phyloP scores from a whole-genome alignment of 2,329 filamentous ascomycete genomes.

The Epichloe sp. region DNA sequence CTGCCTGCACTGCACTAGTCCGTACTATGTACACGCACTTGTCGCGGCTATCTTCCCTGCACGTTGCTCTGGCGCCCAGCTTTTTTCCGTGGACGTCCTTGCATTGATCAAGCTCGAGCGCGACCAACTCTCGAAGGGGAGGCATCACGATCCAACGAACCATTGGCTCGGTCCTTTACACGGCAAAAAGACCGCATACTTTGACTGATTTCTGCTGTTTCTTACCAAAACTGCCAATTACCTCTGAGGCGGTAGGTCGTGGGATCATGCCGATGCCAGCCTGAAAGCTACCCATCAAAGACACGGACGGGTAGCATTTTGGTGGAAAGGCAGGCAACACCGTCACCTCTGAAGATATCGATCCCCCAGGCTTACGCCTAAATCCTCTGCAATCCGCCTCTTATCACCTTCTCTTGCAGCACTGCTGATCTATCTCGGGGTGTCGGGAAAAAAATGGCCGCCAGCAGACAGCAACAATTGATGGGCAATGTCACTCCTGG shows the following conservation, averaged over 20 bases:
- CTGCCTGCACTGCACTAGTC: background rate
- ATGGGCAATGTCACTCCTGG: conserved; percentile 44
- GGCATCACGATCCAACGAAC: background rate
- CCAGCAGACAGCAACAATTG: conserved; percentile 1
- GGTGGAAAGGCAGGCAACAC: background rate
- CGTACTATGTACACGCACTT: background rate
- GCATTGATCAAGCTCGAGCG: background rate
- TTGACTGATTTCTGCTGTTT: too few relatives aligned
- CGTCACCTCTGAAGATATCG: background rate
- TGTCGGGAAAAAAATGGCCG: conserved; percentile 1
- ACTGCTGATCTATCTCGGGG: background rate
- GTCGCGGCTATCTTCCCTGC: background rate
- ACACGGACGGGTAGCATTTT: background rate
- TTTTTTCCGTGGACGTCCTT: background rate
- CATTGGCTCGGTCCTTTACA: background rate
- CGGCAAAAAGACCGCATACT: background rate
- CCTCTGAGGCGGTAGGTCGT: background rate
- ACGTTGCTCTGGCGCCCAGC: background rate
- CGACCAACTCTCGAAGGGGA: background rate
- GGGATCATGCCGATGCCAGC: conserved; percentile 4
- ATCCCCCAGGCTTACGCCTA: background rate
- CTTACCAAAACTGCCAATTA: background rate
- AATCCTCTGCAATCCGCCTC: background rate
- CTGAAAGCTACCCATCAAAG: conserved; percentile 3
- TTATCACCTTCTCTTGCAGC: background rate